Percentiles rank a stretch among this genome's conserved stretches.
phyloP scores from a whole-genome alignment of 1,284 basidiomycete genomes.

The Pseudozyma tsukubaensis region DNA sequence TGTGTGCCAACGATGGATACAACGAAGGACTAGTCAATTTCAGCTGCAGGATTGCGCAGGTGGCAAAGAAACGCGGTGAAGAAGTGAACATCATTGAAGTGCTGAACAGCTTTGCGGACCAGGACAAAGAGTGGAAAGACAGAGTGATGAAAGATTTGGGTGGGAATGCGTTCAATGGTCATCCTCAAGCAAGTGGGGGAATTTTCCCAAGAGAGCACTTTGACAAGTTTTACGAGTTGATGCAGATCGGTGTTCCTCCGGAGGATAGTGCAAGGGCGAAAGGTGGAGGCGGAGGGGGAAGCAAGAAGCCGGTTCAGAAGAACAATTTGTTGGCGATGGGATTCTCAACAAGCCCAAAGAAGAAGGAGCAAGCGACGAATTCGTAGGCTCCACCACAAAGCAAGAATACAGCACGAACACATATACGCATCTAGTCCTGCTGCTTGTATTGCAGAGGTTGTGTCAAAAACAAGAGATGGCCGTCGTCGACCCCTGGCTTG shows the following conservation, averaged over 20 bases:
- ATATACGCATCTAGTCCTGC: too few species aligned
- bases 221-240: constrained; percentile 43
- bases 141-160: constrained; percentile 18
- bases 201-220: constrained; percentile 54
- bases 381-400: background rate
- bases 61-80: constrained; percentile 40
- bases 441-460: too few species aligned
- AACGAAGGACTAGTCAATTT: constrained; percentile 32
- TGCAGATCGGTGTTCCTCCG: constrained; percentile 56
- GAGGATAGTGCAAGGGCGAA: constrained; percentile 8
- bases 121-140: constrained; percentile 28
- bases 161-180: constrained; percentile 52
- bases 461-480: too few species aligned
- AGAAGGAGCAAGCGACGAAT: constrained; percentile 6
- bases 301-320: constrained; percentile 33
- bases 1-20: constrained; percentile 59
- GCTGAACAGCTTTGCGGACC: constrained; percentile 49
- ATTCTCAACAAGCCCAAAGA: constrained; percentile 38
- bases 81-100: constrained; percentile 54
- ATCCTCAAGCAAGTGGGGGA: constrained; percentile 55
- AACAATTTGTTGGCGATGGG: constrained; percentile 44
- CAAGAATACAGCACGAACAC: too few species aligned
- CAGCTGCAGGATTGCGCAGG: constrained; percentile 44
- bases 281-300: background rate
- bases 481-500: too few species aligned